Evolutionary conservation across 2,329 filamentous ascomycete genomes (phyloP).

Genomic region (Eutypa lata): DNA sequence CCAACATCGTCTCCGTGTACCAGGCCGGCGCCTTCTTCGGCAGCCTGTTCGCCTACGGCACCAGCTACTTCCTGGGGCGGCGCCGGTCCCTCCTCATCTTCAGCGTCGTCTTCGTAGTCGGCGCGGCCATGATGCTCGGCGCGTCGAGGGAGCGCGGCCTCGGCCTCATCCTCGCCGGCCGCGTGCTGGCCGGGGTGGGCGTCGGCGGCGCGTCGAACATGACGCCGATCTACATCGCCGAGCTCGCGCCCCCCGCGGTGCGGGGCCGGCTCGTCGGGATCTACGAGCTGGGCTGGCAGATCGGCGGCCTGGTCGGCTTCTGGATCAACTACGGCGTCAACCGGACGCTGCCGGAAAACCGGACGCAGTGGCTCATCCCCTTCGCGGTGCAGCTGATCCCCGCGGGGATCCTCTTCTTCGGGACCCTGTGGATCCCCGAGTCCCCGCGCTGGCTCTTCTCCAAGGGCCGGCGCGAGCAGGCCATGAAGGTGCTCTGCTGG

Average conservation of each 20-base stretch:
- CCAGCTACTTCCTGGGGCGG: too few species aligned
- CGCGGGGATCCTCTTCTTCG: slow-evolving; percentile 53
- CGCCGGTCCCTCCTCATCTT: too few species aligned
- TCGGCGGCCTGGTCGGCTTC: slow-evolving; percentile 40
- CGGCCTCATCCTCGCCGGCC: slow-evolving; percentile 51
- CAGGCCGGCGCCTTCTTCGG: slow-evolving; percentile 40
- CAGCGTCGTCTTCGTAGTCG: too few species aligned
- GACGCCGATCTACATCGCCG: slow-evolving; percentile 43
- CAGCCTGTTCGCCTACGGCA: slow-evolving; percentile 42
- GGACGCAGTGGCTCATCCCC: slow-evolving; percentile 51
- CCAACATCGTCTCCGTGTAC: slow-evolving; percentile 62
- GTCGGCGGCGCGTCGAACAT: slow-evolving; percentile 41
- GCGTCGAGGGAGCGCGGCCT: too few species aligned
- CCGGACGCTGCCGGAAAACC: slow-evolving; percentile 28
- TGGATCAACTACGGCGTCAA: slow-evolving; percentile 51
- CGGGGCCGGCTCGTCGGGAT: slow-evolving; percentile 41
- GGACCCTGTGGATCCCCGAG: slow-evolving; percentile 63
- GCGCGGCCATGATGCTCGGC: too few species aligned
- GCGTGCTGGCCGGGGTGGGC: slow-evolving; percentile 47
- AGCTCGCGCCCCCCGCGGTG: slow-evolving; percentile 42
- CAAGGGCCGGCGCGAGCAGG: slow-evolving; percentile 62
- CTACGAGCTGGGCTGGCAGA: slow-evolving; percentile 45
- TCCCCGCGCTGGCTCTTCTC: slow-evolving; percentile 64
- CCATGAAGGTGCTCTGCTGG: slow-evolving; percentile 49
- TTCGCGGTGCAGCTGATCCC: slow-evolving; percentile 63